Evolutionary conservation across 257 asterid genomes (phyloP).

Genomic region (Solanum dulcamara): DNA sequence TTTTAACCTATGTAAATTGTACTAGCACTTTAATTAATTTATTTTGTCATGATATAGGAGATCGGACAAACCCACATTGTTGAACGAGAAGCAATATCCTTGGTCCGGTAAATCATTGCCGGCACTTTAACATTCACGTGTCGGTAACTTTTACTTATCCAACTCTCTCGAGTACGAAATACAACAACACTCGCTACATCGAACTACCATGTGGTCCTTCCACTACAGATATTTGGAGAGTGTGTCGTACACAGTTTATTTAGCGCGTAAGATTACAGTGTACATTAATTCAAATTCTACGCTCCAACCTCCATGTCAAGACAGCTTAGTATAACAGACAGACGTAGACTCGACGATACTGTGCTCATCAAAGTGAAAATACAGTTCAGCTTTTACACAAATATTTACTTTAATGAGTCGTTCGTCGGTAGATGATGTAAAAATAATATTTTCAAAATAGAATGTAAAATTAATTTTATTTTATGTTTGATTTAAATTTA

Average conservation of each 20-base stretch:
- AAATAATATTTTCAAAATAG: no score
- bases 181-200: not conserved
- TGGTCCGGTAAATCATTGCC: conserved; percentile 1
- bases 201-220: not conserved
- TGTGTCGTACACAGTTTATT: not conserved
- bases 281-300: conserved; percentile 1
- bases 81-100: not conserved
- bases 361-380: not conserved
- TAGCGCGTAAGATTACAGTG: not conserved
- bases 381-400: not conserved
- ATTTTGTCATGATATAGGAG: not conserved
- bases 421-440: no score
- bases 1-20: not conserved
- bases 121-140: conserved; percentile 6
- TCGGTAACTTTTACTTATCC: not conserved
- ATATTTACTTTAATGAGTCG: no score
- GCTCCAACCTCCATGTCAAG: conserved; percentile 28
- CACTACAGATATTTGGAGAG: not conserved
- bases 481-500: no score
- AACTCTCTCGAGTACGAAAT: not conserved
- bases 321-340: conserved; percentile 33
- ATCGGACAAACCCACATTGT: not conserved
- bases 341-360: conserved; percentile 52
- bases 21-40: not conserved
- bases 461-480: no score